Evolutionary conservation across 2,329 filamentous ascomycete genomes (phyloP), one percentile per base, ranked within the genome.

Genomic region (Thielaviopsis ethacetica): DNA sequence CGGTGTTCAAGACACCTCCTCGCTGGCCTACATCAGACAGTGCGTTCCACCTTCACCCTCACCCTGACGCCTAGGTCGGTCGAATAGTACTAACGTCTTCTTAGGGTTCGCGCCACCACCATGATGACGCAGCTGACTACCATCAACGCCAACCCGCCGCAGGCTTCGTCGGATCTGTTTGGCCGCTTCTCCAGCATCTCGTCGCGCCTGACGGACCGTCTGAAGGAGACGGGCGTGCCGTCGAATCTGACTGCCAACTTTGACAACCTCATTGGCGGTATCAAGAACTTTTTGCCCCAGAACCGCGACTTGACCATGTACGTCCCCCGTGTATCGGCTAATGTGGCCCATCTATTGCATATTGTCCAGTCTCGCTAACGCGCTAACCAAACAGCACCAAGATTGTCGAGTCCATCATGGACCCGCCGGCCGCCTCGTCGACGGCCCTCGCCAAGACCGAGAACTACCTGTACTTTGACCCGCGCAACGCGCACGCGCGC

Each of bases 121-220:
- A 89, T 93, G 63, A 96, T 97, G 89, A 97, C 91, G 15, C 95
- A 97, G 81, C 86, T 98, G 70, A 88, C 91, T 3, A 94, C 91
- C 1, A 84, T 91, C 62, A 93, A 91, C 63, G 77, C 85, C 62
- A 76, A 80, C 19, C 79, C 84, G 65, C 81, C 82, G 63, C 68
- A 69, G 70, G 71, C 63, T 19, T 83, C 87, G 3, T 84, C 81
- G 5, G 88, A 95, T 66, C 78, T 98, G 17, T 96, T 98, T 74
- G 86, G 89, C 21, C 90, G 91, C 54, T 95, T 98, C 74, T 93
- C 86, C 30, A 89, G 86, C 51, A 87, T 98, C 63, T 93, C 89
- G 12, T 91, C 87, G 51, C 87, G 91, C 47, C 82, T 98, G 4
- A 96, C 93, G 7, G 91, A 96, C 71, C 86, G 90, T 24, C 85